Evolutionary conservation across 2,329 filamentous ascomycete species (phyloP).

Genomic region (Aspergillus intermedius): DNA sequence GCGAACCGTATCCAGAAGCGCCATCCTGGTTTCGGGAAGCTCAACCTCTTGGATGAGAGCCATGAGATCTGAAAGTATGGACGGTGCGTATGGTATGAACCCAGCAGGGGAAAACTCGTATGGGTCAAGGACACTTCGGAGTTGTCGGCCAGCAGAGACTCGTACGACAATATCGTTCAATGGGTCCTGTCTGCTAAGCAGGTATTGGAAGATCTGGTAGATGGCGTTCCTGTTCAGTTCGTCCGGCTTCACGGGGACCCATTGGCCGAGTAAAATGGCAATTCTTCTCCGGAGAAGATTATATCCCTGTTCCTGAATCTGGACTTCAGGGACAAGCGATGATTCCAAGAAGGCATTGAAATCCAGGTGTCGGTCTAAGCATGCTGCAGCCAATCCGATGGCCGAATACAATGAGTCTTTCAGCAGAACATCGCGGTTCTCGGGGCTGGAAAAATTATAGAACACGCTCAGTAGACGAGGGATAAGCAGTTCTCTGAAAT

Average conservation of each 20-base stretch:
- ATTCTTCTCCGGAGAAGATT: slow-evolving; percentile 82
- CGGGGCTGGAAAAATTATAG: slow-evolving; percentile 61
- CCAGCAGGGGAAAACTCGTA: slow-evolving; percentile 68
- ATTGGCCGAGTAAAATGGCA: slow-evolving; percentile 81
- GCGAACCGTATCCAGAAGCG: slow-evolving; percentile 78
- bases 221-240: slow-evolving; percentile 63
- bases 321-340: slow-evolving; percentile 72
- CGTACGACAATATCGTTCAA: slow-evolving; percentile 87
- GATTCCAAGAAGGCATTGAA: slow-evolving; percentile 73
- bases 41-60: slow-evolving; percentile 72
- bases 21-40: slow-evolving; percentile 82
- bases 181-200: slow-evolving; percentile 69
- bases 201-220: slow-evolving; percentile 82
- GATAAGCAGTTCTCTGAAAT: slow-evolving; percentile 77
- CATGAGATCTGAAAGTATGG: slow-evolving; percentile 67
- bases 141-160: slow-evolving; percentile 79
- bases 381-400: slow-evolving; percentile 75
- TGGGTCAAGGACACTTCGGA: slow-evolving; percentile 74
- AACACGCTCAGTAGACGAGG: slow-evolving; percentile 79
- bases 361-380: slow-evolving; percentile 68
- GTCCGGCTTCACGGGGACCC: slow-evolving; percentile 73
- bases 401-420: slow-evolving; percentile 96
- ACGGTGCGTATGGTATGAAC: slow-evolving; percentile 71
- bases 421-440: slow-evolving; percentile 65
- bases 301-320: slow-evolving; percentile 59